A percentile compares a stretch with the other conserved stretches of the same genome.
Conservation (phyloP, 2,329 filamentous ascomycete genomes). For the Ilyonectria mors-panacis region DNA sequence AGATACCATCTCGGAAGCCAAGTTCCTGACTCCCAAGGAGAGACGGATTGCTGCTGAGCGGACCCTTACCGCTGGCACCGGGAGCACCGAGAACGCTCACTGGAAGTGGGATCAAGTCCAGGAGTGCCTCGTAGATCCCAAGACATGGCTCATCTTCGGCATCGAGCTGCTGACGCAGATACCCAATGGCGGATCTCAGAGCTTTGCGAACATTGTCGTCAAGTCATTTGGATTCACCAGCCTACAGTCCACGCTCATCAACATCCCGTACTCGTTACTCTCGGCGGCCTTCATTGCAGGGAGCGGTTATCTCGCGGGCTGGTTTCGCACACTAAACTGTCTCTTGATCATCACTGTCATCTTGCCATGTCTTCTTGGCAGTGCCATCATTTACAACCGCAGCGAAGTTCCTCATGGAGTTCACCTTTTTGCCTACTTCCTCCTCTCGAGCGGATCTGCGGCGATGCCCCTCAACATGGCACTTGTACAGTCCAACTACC, state of each 20-base stretch:
- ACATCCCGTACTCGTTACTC: conserved; percentile 71
- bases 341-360: conserved; percentile 66
- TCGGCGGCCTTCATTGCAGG: conserved; percentile 63
- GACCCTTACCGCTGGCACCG: conserved; percentile 65
- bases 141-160: conserved; percentile 72
- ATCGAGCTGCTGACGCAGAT: conserved; percentile 70
- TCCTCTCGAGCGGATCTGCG: conserved; percentile 67
- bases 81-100: conserved; percentile 61
- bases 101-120: conserved; percentile 67
- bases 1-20: conserved; percentile 67
- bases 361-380: conserved; percentile 66
- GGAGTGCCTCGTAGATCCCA: conserved; percentile 70
- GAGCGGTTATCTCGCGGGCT: conserved; percentile 66
- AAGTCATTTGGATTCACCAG: conserved; percentile 69
- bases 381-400: conserved; percentile 67
- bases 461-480: conserved; percentile 70
- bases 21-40: conserved; percentile 70
- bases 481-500: conserved; percentile 69
- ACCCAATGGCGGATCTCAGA: conserved; percentile 74
- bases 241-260: conserved; percentile 69
- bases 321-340: conserved; percentile 66
- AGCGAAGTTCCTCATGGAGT: conserved; percentile 56
- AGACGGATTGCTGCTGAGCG: conserved; percentile 63
- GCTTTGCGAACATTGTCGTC: conserved; percentile 71
- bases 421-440: conserved; percentile 71